These are phyloP conservation scores for Stachybotrys echinatus DNA, from an alignment of 2,329 filamentous ascomycete genomes.

Conservation along the genomic window DNA sequence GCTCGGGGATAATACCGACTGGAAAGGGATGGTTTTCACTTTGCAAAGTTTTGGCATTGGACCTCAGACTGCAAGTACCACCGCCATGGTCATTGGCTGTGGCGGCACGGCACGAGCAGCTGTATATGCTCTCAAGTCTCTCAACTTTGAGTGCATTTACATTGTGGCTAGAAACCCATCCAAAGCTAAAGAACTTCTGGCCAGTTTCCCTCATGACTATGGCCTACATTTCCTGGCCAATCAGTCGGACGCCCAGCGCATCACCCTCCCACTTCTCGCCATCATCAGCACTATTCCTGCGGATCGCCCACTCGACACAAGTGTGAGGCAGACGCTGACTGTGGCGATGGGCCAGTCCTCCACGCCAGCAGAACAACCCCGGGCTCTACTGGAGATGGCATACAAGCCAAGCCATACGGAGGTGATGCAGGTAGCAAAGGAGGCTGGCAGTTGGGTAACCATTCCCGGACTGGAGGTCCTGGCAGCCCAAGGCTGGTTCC, in stretches of 20 bases:
- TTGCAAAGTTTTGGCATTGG: slow-evolving; percentile 64
- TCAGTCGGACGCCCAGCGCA: slow-evolving; percentile 40
- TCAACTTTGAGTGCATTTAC: slow-evolving; percentile 83
- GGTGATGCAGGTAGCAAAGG: slow-evolving; percentile 76
- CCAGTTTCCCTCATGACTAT: slow-evolving; percentile 69
- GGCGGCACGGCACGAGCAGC: slow-evolving; percentile 91
- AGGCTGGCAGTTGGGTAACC: slow-evolving; percentile 68
- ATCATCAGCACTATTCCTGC: slow-evolving; percentile 89
- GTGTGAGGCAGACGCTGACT: slow-evolving; percentile 60
- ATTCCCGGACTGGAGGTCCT: slow-evolving; percentile 87
- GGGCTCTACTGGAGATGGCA: slow-evolving; percentile 86
- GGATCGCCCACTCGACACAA: slow-evolving; percentile 72
- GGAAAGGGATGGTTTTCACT: slow-evolving; percentile 82
- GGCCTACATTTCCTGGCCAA: slow-evolving; percentile 58
- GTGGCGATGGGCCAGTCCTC: slow-evolving; percentile 40
- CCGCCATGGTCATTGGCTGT: slow-evolving; percentile 80
- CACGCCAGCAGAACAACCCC: slow-evolving; percentile 29
- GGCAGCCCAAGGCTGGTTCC: slow-evolving; percentile 82
- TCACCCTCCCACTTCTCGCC: slow-evolving; percentile 52
- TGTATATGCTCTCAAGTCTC: slow-evolving; percentile 77
- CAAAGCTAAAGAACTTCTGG: slow-evolving; percentile 63
- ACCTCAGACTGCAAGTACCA: slow-evolving; percentile 22
- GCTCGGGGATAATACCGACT: slow-evolving; percentile 91
- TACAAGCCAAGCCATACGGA: slow-evolving; percentile 84
- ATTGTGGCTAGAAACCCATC: slow-evolving; percentile 70